These are phyloP conservation scores for Cucumis cinereus DNA, from an alignment of 306 rosid species.

Conservation along the genomic window DNA sequence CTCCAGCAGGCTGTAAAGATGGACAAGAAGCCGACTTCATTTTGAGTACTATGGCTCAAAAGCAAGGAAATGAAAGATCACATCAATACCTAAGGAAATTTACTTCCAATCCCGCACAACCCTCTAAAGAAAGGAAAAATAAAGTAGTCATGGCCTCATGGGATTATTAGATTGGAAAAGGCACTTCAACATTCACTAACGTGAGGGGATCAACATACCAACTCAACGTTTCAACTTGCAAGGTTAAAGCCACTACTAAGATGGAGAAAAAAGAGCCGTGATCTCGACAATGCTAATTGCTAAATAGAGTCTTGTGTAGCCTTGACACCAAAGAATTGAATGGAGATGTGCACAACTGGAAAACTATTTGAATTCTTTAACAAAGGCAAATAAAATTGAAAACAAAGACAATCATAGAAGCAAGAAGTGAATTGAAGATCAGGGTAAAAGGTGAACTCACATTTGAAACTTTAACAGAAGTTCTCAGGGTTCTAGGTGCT, in stretches of 20 bases:
- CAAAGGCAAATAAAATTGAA: neutral
- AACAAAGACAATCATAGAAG: neutral
- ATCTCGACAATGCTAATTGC: neutral
- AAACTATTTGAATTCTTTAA: neutral
- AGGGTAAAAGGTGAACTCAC: constrained; percentile 34
- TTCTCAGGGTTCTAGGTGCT: constrained; percentile 33
- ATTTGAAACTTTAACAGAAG: constrained; percentile 88
- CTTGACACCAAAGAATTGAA: neutral
- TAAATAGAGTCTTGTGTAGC: neutral
- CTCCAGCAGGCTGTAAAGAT: constrained; percentile 74
- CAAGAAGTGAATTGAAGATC: neutral
- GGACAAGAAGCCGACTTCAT: neutral
- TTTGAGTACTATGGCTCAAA: neutral
- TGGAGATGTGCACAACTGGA: neutral
- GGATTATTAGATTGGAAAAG: neutral
- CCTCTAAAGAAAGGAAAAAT: neutral
- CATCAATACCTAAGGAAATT: neutral
- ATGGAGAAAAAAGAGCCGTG: neutral
- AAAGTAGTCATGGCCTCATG: neutral
- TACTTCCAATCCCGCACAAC: neutral
- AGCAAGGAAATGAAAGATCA: neutral
- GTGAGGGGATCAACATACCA: neutral
- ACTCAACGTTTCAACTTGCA: neutral
- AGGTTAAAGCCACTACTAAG: neutral
- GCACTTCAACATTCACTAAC: neutral